phyloP scores from a whole-genome alignment of 2,329 filamentous ascomycete species.

The Tolypocladium ovalisporum region DNA sequence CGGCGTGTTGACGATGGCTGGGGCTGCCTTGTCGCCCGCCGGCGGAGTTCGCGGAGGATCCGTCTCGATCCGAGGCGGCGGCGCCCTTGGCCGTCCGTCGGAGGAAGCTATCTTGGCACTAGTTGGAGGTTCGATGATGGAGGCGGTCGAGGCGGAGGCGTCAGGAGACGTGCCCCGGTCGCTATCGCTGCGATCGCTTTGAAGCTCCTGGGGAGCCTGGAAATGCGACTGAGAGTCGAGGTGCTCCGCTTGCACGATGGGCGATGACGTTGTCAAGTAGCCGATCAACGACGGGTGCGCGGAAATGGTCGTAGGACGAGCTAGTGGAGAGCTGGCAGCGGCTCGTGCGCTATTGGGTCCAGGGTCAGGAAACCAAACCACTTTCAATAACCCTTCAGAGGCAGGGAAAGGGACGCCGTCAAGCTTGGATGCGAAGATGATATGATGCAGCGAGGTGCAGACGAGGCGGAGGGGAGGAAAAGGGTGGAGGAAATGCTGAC shows the following conservation, averaged over 20 bases:
- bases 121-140: conserved; percentile 17
- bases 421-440: not conserved
- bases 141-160: not conserved
- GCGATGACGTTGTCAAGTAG: conserved; percentile 58
- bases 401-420: not conserved
- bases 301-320: conserved; percentile 24
- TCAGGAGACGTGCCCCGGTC: conserved; percentile 10
- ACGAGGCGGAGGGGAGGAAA: not conserved
- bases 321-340: conserved; percentile 13
- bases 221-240: conserved; percentile 16
- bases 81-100: conserved; percentile 15
- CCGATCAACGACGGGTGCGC: conserved; percentile 55
- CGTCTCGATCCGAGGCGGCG: conserved; percentile 19
- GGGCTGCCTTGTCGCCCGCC: conserved; percentile 29
- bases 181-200: conserved; percentile 63
- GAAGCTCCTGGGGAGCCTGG: conserved; percentile 38
- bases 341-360: conserved; percentile 1
- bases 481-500: not conserved
- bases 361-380: not conserved
- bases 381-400: not conserved
- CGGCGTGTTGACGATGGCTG: conserved; percentile 53
- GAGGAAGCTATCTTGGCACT: conserved; percentile 17
- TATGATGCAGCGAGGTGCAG: not conserved
- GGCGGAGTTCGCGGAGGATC: conserved; percentile 37
- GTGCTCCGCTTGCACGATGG: conserved; percentile 49